A percentile compares a stretch with the other conserved stretches of the same genome.
These are phyloP conservation scores for Venturia pyrina DNA, from an alignment of 2,329 filamentous ascomycete genomes.

Conservation along the genomic window DNA sequence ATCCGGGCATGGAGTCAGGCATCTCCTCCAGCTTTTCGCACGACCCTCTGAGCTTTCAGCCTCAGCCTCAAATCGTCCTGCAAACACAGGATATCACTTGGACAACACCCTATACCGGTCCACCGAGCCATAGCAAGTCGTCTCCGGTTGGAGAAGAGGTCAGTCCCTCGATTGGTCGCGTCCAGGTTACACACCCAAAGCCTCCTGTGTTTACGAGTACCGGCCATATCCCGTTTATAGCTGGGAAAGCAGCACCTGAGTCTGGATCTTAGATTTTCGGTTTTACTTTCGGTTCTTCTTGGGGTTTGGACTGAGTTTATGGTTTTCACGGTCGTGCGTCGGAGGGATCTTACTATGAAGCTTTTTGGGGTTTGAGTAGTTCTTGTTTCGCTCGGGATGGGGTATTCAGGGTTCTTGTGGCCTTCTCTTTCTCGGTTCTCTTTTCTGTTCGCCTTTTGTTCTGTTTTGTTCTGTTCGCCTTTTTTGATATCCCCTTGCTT, in stretches of 20 bases:
- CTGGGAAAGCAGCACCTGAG: neutral
- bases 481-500: no score
- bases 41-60: neutral
- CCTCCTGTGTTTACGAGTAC: slow-evolving; percentile 7
- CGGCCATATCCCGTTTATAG: slow-evolving; percentile 12
- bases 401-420: no score
- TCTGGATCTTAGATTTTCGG: neutral
- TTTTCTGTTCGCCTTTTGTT: no score
- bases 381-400: no score
- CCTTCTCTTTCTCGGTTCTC: no score
- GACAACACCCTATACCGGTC: neutral
- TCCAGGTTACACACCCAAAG: neutral
- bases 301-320: no score
- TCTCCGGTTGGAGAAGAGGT: neutral
- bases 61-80: neutral
- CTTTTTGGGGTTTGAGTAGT: no score
- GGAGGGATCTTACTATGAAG: no score
- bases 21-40: neutral
- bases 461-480: no score
- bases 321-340: no score
- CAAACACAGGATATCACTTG: neutral
- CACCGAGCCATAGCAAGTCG: neutral
- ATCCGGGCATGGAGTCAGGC: neutral
- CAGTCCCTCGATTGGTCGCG: neutral
- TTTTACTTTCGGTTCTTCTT: no score